phyloP scores from a whole-genome alignment of 106 monocot genomes.

The Phalaenopsis equestris region DNA sequence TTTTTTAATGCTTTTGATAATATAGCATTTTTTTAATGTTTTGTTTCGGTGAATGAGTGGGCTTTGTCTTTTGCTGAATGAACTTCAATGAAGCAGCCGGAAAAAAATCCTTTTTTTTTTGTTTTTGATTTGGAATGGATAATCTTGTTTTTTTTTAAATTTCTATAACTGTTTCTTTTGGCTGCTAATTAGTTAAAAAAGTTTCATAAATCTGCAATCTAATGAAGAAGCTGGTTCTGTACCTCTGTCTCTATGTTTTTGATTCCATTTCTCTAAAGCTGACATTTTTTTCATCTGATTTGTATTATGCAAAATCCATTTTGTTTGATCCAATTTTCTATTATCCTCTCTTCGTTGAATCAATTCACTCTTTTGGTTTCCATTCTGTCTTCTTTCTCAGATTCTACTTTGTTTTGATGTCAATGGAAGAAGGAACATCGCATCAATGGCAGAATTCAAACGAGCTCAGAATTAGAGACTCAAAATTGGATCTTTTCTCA shows the following conservation, averaged over 20 bases:
- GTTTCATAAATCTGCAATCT: too few relatives aligned
- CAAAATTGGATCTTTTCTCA: background rate
- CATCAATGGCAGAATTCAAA: too few relatives aligned
- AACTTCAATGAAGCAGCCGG: background rate
- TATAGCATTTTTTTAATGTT: background rate
- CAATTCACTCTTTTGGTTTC: background rate
- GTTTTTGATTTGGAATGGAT: background rate
- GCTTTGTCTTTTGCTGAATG: background rate
- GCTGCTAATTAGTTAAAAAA: background rate
- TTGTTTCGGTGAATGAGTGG: background rate
- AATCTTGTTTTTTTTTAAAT: background rate
- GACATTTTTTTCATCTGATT: background rate
- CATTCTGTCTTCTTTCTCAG: background rate
- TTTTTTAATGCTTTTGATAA: background rate
- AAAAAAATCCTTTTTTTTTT: background rate
- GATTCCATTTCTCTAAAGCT: too few relatives aligned
- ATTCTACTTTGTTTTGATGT: background rate
- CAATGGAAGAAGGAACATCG: constrained; percentile 5
- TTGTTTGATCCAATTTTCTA: background rate
- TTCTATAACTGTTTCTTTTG: background rate
- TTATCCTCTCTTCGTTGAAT: background rate
- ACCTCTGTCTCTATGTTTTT: background rate
- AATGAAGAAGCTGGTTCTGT: background rate
- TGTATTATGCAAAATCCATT: background rate
- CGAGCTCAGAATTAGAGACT: too few relatives aligned